Percentiles rank a stretch among this genome's conserved stretches.
These are phyloP conservation scores for Blastobotrys persicus DNA, from an alignment of 1,139 yeast species.

Conservation along the genomic window DNA sequence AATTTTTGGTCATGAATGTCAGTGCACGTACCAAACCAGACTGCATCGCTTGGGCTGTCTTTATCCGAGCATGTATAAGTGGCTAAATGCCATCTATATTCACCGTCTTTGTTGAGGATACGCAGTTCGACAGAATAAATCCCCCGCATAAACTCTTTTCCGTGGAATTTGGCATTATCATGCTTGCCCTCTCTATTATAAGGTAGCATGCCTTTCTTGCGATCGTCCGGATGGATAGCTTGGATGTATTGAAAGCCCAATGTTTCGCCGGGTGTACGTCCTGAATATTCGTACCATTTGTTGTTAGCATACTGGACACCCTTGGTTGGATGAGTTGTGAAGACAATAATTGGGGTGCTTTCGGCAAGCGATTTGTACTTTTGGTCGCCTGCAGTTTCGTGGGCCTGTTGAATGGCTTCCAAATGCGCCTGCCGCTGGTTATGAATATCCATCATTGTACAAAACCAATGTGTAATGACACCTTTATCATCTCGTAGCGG, in stretches of 20 bases:
- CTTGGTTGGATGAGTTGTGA: constrained; percentile 32
- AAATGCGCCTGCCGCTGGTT: constrained; percentile 36
- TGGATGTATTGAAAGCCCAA: constrained; percentile 35
- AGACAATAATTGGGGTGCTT: constrained; percentile 38
- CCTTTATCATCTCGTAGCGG: constrained; percentile 38
- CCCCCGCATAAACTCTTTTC: constrained; percentile 21
- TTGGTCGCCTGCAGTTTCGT: constrained; percentile 36
- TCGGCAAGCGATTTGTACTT: constrained; percentile 38
- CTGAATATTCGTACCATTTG: constrained; percentile 38
- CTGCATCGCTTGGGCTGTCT: constrained; percentile 20
- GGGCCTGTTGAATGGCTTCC: constrained; percentile 34
- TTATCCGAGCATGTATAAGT: constrained; percentile 31
- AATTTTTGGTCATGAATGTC: constrained; percentile 37
- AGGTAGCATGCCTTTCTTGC: constrained; percentile 31
- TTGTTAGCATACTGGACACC: constrained; percentile 38
- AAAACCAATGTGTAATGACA: constrained; percentile 37
- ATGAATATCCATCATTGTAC: constrained; percentile 40
- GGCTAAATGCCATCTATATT: constrained; percentile 36
- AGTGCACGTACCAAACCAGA: constrained; percentile 39
- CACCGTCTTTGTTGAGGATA: constrained; percentile 28
- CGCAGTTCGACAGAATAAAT: constrained; percentile 32
- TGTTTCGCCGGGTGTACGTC: constrained; percentile 31
- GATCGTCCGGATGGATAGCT: constrained; percentile 34
- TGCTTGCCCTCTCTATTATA: constrained; percentile 15
- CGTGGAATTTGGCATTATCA: constrained; percentile 20